phyloP scores from a whole-genome alignment of 345 rosid genomes.

The Acer yangbiense region DNA sequence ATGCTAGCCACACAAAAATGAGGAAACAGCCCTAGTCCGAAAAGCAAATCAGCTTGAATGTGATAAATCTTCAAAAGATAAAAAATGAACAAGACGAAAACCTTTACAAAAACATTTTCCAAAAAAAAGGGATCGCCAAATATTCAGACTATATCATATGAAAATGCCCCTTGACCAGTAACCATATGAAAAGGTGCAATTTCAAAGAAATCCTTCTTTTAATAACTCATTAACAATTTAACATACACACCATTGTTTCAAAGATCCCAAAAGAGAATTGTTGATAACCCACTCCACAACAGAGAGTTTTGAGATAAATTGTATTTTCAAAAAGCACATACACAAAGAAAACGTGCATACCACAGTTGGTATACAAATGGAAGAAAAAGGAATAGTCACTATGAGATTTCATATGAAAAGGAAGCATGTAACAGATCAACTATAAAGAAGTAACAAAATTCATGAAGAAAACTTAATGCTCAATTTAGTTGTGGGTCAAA shows the following conservation, averaged over 20 bases:
- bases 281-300: background rate
- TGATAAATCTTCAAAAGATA: background rate
- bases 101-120: too few relatives aligned
- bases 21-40: background rate
- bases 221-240: background rate
- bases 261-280: background rate
- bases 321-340: background rate
- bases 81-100: background rate
- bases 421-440: background rate
- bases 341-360: background rate
- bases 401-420: background rate
- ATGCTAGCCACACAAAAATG: background rate
- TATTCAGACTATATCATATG: background rate
- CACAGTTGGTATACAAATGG: background rate
- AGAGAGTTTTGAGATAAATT: background rate
- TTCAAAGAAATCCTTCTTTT: background rate
- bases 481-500: background rate
- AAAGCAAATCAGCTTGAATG: background rate
- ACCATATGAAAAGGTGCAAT: background rate
- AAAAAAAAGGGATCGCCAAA: background rate
- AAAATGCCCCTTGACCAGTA: background rate
- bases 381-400: background rate
- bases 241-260: background rate
- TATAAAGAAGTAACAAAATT: background rate
- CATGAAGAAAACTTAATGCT: background rate